A percentile compares a stretch with the other conserved stretches of the same genome.
phyloP scores from a whole-genome alignment of 495 filamentous ascomycete species.

The Xeromyces bisporus region DNA sequence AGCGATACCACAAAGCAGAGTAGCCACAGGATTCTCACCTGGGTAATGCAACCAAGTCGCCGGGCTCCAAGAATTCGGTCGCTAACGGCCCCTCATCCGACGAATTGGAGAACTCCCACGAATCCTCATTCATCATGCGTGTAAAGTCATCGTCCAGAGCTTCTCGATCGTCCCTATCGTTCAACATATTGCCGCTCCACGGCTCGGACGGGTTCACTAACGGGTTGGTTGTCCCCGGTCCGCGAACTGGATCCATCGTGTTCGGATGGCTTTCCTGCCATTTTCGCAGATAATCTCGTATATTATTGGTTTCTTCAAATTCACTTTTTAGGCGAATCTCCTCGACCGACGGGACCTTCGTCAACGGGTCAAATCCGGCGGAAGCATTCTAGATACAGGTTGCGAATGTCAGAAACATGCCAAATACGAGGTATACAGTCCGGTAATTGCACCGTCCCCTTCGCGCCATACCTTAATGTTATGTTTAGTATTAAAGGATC shows the following conservation, averaged over 20 bases:
- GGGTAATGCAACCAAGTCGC: constrained; percentile 54
- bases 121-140: constrained; percentile 14
- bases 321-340: constrained; percentile 17
- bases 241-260: constrained; percentile 19
- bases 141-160: constrained; percentile 10
- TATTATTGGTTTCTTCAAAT: constrained; percentile 21
- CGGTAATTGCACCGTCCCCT: too few relatives aligned
- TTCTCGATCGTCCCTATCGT: constrained; percentile 28
- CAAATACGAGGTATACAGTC: too few relatives aligned
- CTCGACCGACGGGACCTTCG: constrained; percentile 5
- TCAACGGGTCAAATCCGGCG: constrained; percentile 5
- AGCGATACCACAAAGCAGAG: neutral
- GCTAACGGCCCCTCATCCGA: constrained; percentile 23
- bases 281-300: constrained; percentile 34
- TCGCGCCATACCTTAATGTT: neutral
- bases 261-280: constrained; percentile 31
- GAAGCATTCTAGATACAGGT: neutral
- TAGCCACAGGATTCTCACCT: constrained; percentile 18
- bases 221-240: constrained; percentile 7
- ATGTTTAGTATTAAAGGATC: constrained; percentile 1
- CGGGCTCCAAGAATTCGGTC: constrained; percentile 36
- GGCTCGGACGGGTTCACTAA: constrained; percentile 1
- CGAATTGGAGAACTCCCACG: constrained; percentile 13
- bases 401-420: neutral
- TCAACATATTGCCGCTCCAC: constrained; percentile 22